Base-by-base conservation (phyloP, 345 rosid genomes). In the Fremontodendron californicum region DNA sequence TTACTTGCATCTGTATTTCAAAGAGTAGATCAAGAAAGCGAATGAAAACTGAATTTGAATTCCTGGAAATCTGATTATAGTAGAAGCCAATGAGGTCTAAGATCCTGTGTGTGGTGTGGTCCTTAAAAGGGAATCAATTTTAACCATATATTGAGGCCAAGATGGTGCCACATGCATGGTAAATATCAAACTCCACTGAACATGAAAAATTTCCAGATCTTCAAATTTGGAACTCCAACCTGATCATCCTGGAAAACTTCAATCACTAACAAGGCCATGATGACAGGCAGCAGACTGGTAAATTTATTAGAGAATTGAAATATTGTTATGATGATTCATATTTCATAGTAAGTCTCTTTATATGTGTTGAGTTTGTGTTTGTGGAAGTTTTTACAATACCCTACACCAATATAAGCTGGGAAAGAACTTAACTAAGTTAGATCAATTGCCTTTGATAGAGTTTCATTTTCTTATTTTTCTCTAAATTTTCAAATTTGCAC, bases 111-210 rank as follows among this genome's bases (percentile, higher is more conserved):
- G 27, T 58, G 35, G 9, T 15, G 74, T 49, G 75, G 75, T 51
- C 74, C 55, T 70, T 29, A 33, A 51, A n/a, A 18, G 43, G 39
- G 58, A 46, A 71, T 71, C 60, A 2, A 31, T 71, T 49, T 71
- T 51, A 51, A 52, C 33, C 75, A 33, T n/a, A n/a, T n/a, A n/a
- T n/a, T 71, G 31, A 71, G 75, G 43, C 23, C 19, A 51, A 71
- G 46, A 31, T 51, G 46, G 45, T 52, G 62, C 75, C 75, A 71
- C 18, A n/a, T 51, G 42, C 61, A 49, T 31, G 61, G 75, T 46
- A 69, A 45, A 45, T 69, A 69, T 40, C 33, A 60, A 60, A 27
- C 37, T 60, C 64, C 37, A 60, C 64, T 27, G 19, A 27, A 29
- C 65, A 13, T 27, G 65, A 58, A 18, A 42, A 23, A 3, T 23